Evolutionary conservation across 768 basidiomycete genomes (phyloP), one percentile per base, ranked within the genome.

Genomic region (Chalciporus piperatus): DNA sequence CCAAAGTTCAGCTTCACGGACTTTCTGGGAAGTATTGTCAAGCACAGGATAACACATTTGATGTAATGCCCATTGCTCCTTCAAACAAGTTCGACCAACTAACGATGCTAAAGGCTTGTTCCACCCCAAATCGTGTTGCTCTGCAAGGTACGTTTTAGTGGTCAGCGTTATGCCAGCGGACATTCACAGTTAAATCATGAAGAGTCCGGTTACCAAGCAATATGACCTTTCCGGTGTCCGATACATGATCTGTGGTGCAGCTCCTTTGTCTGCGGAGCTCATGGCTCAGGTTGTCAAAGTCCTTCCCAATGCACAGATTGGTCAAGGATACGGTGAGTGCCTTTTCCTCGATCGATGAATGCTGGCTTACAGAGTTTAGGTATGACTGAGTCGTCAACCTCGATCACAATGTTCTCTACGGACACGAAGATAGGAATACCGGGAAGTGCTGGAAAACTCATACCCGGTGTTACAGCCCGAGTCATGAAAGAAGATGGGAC

Each of bases 51-150:
- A 52, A 76, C 72, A 4, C 78, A 85, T 54, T 61, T 85, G 47
- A 75, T 74, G 82, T 84, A 59, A 52, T 62, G 6, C n/a, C 38
- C 33, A 20, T 23, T 12, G 19, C 35, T 35, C 17, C 25, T 41
- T 27, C 5, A 23, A 13, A 32, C 7, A 19, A n/a, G 11, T 22
- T 38, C 19, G 2, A 23, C 13, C 54, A 22, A 52, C 39, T 2
- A 32, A 46, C 43, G 5, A 7, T 37, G 14, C 52, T 41, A 16
- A 45, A 85, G 83, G 51, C 64, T 86, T 19, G 84, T 86, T 30
- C 85, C 85, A 16, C 85, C 85, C 16, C 82, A 85, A 50, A 74
- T 83, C 6, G 78, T 87, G 10, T 69, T 85, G 14, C 65, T 87
- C n/a, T 82, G 81, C 74, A 87, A 87, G 72, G 84, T 81, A 58